Conservation (phyloP, 495 filamentous ascomycete species). For the Hypoxylon lenormandii region DNA sequence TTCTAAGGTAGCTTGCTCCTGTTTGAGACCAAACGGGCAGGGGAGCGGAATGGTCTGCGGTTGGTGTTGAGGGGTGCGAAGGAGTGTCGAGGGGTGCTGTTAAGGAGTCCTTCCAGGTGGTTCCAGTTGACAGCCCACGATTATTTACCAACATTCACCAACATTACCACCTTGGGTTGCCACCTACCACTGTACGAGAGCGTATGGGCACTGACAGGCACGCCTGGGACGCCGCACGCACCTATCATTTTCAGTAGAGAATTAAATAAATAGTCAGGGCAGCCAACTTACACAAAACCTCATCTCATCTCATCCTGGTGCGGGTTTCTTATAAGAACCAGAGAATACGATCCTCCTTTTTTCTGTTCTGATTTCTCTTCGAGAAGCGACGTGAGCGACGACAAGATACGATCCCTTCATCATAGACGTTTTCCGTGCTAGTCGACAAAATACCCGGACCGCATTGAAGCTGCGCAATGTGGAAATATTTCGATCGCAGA, state of each 20-base stretch:
- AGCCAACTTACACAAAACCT: constrained; percentile 27
- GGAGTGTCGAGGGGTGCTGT: too few relatives aligned
- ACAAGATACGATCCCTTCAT: not conserved
- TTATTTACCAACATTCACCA: too few relatives aligned
- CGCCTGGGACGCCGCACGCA: too few relatives aligned
- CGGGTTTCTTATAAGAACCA: too few relatives aligned
- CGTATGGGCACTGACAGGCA: too few relatives aligned
- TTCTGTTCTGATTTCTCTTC: not conserved
- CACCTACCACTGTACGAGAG: too few relatives aligned
- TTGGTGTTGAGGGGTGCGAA: too few relatives aligned
- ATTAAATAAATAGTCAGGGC: constrained; percentile 28
- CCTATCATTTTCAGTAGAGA: constrained; percentile 11
- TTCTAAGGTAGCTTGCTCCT: too few relatives aligned
- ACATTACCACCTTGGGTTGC: not conserved
- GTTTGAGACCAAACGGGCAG: too few relatives aligned
- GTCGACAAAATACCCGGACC: too few relatives aligned
- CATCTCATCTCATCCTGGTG: not conserved
- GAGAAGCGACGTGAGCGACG: not conserved
- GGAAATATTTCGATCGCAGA: constrained; percentile 9
- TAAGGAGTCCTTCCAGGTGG: constrained; percentile 18
- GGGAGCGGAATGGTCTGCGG: too few relatives aligned
- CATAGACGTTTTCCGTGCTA: too few relatives aligned
- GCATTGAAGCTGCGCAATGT: constrained; percentile 27
- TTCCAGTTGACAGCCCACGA: constrained; percentile 26
- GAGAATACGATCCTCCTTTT: not conserved